Evolutionary conservation across 179 eudicot species (phyloP), one percentile per base, ranked within the genome.

Genomic region (Dionaea muscipula): DNA sequence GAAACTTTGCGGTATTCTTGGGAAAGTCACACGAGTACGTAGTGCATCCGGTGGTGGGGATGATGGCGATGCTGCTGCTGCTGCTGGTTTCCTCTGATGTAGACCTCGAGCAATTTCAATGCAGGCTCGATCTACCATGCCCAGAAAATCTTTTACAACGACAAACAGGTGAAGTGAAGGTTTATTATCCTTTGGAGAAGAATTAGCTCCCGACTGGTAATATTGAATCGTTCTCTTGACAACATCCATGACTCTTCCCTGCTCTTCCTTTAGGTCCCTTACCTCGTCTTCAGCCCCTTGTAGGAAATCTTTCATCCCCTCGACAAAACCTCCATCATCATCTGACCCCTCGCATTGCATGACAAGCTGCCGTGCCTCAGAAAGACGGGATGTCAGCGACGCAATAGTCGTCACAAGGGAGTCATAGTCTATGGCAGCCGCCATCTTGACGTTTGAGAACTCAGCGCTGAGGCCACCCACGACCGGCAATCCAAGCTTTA

Each of bases 381-480:
- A 53, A 19, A 82, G 57, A 1, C 72, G 75, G 3, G 69, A 59
- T 21, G 56, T 47, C 26, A 84, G 56, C 5, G 61, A 65, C 2
- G 76, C 37, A 22, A 54, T 41, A 0, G 79, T 69, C 50, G 48
- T 75, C 0, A 52, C 25, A 0, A 84, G 45, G n/a, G 58, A 45
- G 38, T 84, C 86, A 1, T 73, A 69, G 56, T 91, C 93, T 21
- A 81, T 63, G 9, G 53, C 21, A 0, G 98, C 88, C 4, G 94
- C 81, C 59, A 74, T 87, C 75, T 84, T 82, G 36, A 91, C 88
- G 53, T 74, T 75, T 3, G 73, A 61, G 58, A 82, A 74, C 22
- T 81, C 84, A 0, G 80, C 33, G 43, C 93, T 82, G 15, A 91
- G 72, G 2, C 98, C 98, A 0, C 93, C 94, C 1, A 91, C 81